Percentiles rank a stretch among this genome's conserved stretches.
These are phyloP conservation scores for Fusarium sp. DNA, from an alignment of 2,329 filamentous ascomycete species.

Conservation along the genomic window DNA sequence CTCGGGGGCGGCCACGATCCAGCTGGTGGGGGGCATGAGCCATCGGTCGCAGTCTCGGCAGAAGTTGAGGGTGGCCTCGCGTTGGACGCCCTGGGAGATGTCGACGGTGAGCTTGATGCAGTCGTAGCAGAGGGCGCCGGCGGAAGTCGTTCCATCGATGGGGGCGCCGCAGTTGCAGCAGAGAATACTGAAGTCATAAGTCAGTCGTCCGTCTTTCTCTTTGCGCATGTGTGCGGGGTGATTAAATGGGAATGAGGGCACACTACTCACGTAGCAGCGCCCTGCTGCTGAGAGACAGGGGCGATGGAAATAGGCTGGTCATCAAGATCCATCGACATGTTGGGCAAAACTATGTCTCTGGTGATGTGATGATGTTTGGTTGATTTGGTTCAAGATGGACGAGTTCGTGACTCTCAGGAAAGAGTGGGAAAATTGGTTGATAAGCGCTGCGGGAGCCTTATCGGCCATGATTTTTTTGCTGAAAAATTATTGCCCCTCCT, in stretches of 20 bases:
- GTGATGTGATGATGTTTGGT: constrained; percentile 13
- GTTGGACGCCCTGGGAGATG: constrained; percentile 89
- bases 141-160: constrained; percentile 89
- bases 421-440: constrained; percentile 52
- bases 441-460: constrained; percentile 48
- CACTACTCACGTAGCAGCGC: constrained; percentile 58
- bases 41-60: constrained; percentile 96
- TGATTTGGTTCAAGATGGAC: constrained; percentile 22
- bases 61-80: constrained; percentile 89
- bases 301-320: constrained; percentile 55
- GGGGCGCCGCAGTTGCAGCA: constrained; percentile 98
- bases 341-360: constrained; percentile 34
- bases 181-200: constrained; percentile 68
- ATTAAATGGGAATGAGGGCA: constrained; percentile 13
- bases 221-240: constrained; percentile 36
- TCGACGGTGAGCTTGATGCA: constrained; percentile 96
- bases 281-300: constrained; percentile 47
- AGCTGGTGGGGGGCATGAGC: constrained; percentile 86
- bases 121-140: constrained; percentile 93
- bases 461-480: constrained; percentile 42
- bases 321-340: constrained; percentile 59
- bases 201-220: constrained; percentile 11
- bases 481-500: not conserved
- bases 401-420: constrained; percentile 39
- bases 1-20: constrained; percentile 87